A percentile compares a stretch with the other conserved stretches of the same genome.
phyloP scores from a whole-genome alignment of 805 yeast species.

The Monosporozyma siamensis region DNA sequence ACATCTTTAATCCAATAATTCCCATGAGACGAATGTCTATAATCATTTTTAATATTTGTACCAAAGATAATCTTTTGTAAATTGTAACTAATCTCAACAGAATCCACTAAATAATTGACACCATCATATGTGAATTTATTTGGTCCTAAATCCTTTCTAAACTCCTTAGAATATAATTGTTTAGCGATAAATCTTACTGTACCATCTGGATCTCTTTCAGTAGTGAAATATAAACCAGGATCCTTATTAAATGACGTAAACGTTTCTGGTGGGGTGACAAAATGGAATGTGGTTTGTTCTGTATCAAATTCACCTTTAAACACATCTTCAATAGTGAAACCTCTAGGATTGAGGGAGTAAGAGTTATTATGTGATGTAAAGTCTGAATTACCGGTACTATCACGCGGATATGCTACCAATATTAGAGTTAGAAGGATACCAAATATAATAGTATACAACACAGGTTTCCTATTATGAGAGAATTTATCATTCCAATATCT shows the following conservation, averaged over 20 bases:
- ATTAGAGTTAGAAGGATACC: background rate
- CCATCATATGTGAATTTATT: constrained; percentile 36
- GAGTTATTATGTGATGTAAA: background rate
- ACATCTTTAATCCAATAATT: constrained; percentile 55
- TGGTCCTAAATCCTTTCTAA: constrained; percentile 18
- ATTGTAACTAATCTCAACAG: constrained; percentile 37
- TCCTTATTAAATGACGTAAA: constrained; percentile 29
- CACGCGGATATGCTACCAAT: background rate
- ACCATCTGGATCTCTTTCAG: constrained; percentile 10
- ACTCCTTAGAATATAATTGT: constrained; percentile 25
- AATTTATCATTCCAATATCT: constrained; percentile 9
- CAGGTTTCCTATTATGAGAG: background rate
- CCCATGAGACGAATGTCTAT: constrained; percentile 62
- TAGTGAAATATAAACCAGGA: constrained; percentile 35
- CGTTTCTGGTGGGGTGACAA: constrained; percentile 20
- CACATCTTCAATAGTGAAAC: constrained; percentile 17
- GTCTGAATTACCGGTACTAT: background rate
- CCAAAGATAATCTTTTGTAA: constrained; percentile 44
- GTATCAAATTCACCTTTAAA: constrained; percentile 21
- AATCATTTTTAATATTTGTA: constrained; percentile 43
- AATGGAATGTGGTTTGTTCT: constrained; percentile 17
- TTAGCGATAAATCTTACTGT: constrained; percentile 19
- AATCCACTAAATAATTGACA: constrained; percentile 32
- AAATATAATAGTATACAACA: background rate
- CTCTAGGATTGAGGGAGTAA: constrained; percentile 2